Evolutionary conservation across 306 rosid genomes (phyloP), one percentile per base, ranked within the genome.

Genomic region (Quercus alba): DNA sequence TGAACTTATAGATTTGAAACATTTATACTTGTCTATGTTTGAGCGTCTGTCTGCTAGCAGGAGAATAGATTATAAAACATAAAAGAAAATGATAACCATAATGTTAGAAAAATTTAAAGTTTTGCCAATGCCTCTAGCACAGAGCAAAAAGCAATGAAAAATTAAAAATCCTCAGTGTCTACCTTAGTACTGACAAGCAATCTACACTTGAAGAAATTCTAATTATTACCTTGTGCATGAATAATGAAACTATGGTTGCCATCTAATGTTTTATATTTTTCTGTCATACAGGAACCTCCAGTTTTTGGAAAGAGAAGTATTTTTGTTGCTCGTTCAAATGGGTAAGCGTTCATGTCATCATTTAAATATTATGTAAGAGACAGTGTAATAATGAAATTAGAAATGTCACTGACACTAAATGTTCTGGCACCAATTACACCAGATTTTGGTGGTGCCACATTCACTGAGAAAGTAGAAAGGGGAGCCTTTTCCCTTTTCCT

Each of bases 251-350:
- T 80, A 5, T 74, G 51, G 70, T 69, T 28, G 58, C 51, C 74
- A 68, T 75, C 82, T 83, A 66, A 64, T 75, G 26, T 63, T 55
- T 81, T 30, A 14, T 20, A 8, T 57, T 23, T 56, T n/a, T 85
- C 57, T 78, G 67, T 87, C 77, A 49, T 74, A 78, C 90, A 95
- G 99, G 99, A 95, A 70, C 97, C 99, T 81, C 99, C 99, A 38
- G 90, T 95, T 72, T 95, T 95, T 77, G 98, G 99, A 76, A 95
- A 95, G 88, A 93, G 88, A 80, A 91, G 97, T 91, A 91, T 95
- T 78, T 95, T 91, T 57, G 85, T 89, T 55, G 88, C 78, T 77
- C 92, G 96, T 73, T 80, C 94, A 69, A 87, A 81, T 70, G 94
- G 99, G 99, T 93, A 87, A 88, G 91, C 51, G 21, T 62, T 72